phyloP scores from a whole-genome alignment of 345 rosid genomes.

The Acer yangbiense region DNA sequence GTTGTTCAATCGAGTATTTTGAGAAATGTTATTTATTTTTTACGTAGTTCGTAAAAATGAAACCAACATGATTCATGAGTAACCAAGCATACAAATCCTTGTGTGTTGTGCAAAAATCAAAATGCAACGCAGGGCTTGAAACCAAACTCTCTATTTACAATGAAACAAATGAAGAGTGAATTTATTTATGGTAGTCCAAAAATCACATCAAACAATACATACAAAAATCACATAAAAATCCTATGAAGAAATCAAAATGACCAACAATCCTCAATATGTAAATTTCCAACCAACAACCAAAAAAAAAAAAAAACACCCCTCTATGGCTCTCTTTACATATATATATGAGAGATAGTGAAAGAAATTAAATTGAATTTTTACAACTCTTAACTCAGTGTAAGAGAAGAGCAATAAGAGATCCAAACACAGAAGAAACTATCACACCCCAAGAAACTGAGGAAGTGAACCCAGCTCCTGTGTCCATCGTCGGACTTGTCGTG shows the following conservation, averaged over 20 bases:
- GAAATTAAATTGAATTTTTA: background rate
- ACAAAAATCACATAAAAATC: background rate
- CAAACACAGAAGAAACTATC: background rate
- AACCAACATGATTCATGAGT: no score
- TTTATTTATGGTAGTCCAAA: background rate
- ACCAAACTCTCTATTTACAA: background rate
- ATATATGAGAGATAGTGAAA: background rate
- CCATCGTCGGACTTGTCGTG: slow-evolving; percentile 20
- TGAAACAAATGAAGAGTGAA: background rate
- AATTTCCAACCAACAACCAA: background rate
- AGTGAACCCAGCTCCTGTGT: slow-evolving; percentile 23
- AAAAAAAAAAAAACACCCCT: background rate
- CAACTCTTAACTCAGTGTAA: slow-evolving; percentile 1
- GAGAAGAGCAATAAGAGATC: slow-evolving; percentile 18
- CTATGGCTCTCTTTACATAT: background rate
- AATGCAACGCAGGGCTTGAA: background rate
- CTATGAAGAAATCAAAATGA: background rate
- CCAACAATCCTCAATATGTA: background rate
- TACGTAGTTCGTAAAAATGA: no score
- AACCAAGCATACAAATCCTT: no score
- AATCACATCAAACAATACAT: background rate
- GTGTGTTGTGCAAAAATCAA: no score
- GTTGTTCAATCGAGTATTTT: no score
- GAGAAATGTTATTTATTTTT: no score
- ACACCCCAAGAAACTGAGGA: slow-evolving; percentile 1